phyloP scores from a whole-genome alignment of 2,329 filamentous ascomycete genomes.

The Sporothrix globosa region DNA sequence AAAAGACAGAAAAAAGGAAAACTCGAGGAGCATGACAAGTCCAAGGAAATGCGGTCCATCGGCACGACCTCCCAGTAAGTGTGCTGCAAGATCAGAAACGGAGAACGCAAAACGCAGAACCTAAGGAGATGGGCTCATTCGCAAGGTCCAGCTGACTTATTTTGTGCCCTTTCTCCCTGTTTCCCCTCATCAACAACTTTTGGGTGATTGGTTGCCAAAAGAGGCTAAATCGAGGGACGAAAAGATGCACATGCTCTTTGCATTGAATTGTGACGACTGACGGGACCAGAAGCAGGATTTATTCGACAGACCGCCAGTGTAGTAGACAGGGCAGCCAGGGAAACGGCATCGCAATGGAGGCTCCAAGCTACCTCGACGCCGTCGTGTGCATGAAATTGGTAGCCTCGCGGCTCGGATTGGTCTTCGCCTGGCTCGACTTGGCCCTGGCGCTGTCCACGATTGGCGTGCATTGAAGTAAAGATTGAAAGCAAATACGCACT shows the following conservation, averaged over 20 bases:
- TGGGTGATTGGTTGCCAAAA: conserved; percentile 23
- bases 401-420: neutral
- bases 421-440: neutral
- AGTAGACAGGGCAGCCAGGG: neutral
- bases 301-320: neutral
- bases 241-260: conserved; percentile 4
- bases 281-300: neutral
- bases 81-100: neutral
- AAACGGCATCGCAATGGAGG: conserved; percentile 11
- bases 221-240: conserved; percentile 2
- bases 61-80: conserved; percentile 1
- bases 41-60: conserved; percentile 3
- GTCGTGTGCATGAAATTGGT: neutral
- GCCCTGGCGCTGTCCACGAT: neutral
- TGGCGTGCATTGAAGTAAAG: too few relatives aligned
- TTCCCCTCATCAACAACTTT: neutral
- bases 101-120: neutral
- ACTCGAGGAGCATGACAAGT: neutral
- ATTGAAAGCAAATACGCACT: neutral
- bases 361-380: neutral
- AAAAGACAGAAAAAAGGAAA: neutral
- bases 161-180: neutral
- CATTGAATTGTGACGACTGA: neutral
- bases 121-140: neutral
- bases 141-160: neutral